Base-by-base conservation (phyloP, 1,284 basidiomycete genomes). In the Naganishia sp. region DNA sequence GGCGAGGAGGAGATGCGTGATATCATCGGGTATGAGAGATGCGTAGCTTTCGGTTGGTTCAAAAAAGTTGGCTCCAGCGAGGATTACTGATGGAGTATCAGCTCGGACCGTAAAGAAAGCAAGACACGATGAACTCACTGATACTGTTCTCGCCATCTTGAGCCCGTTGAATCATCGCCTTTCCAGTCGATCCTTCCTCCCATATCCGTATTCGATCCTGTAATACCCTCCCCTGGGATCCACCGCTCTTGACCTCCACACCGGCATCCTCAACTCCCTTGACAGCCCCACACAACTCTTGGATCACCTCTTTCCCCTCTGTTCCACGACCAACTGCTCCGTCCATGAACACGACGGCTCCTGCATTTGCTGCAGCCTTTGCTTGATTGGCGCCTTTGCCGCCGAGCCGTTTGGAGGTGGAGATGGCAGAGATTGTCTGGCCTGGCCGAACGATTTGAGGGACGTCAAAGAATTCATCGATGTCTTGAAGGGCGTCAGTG, bases 361-460 rank as follows among this genome's bases (percentile, higher is more conserved):
- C 79, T 2, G 80, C 81, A 58, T 74, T 71, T 0, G 80, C 81
- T 2, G 78, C 73, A 0, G 82, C 76, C 42, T 76, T 78, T 17
- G 82, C 79, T 65, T 82, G 81, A 67, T 83, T 83, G 6, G 81
- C 82, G n/a, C 82, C 82, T 69, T 83, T 83, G 0, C 82, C 82
- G 9, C 82, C 82, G 7, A 79, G 75, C 51, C 76, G 72, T 25
- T 77, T 74, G 2, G 76, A 74, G 57, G 79, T 76, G 0, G 67
- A 69, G 9, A 74, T 77, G 0, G 81, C 82, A 4, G 81, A 76
- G 63, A 83, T 79, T 6, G 82, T 83, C 71, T 83, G 81, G 0
- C 82, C 82, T 0, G 80, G 76, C 6, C 73, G 69, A 21, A 82
- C 82, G 64, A 82, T 79, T 63, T 82, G 80, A 0, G 78, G 75